These are phyloP conservation scores for Nymphaea colorata DNA, from an alignment of 164 flowering plant species.

Conservation along the genomic window DNA sequence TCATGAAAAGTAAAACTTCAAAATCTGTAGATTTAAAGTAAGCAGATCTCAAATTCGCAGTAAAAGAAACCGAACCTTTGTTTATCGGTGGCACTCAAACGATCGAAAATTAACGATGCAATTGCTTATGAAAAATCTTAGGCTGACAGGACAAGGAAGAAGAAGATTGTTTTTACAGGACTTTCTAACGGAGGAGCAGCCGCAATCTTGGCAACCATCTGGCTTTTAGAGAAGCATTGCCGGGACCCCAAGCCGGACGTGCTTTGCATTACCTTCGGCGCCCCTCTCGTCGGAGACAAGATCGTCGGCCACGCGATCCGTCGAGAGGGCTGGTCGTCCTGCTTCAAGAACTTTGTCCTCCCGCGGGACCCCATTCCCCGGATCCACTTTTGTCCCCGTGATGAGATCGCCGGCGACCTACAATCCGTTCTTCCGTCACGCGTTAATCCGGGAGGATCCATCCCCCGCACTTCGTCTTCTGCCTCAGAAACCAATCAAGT, in stretches of 20 bases:
- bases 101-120: too few relatives aligned
- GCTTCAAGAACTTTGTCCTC: slow-evolving; percentile 45
- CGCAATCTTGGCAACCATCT: slow-evolving; percentile 55
- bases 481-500: background rate
- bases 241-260: slow-evolving; percentile 1
- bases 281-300: slow-evolving; percentile 53
- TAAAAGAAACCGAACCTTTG: too few relatives aligned
- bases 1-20: too few relatives aligned
- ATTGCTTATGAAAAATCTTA: too few relatives aligned
- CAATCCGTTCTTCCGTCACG: slow-evolving; percentile 19
- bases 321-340: slow-evolving; percentile 54
- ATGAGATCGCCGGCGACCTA: slow-evolving; percentile 25
- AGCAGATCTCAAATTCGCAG: too few relatives aligned
- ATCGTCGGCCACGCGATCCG: slow-evolving; percentile 48
- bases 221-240: slow-evolving; percentile 36
- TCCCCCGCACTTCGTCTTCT: background rate
- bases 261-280: slow-evolving; percentile 69
- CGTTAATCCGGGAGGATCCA: background rate
- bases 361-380: slow-evolving; percentile 63
- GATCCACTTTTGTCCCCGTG: slow-evolving; percentile 38
- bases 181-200: slow-evolving; percentile 64
- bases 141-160: slow-evolving; percentile 9
- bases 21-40: too few relatives aligned
- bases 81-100: too few relatives aligned
- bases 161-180: slow-evolving; percentile 56